Evolutionary conservation across 2,329 filamentous ascomycete genomes (phyloP).

Genomic region (Hymenoscyphus occultus): DNA sequence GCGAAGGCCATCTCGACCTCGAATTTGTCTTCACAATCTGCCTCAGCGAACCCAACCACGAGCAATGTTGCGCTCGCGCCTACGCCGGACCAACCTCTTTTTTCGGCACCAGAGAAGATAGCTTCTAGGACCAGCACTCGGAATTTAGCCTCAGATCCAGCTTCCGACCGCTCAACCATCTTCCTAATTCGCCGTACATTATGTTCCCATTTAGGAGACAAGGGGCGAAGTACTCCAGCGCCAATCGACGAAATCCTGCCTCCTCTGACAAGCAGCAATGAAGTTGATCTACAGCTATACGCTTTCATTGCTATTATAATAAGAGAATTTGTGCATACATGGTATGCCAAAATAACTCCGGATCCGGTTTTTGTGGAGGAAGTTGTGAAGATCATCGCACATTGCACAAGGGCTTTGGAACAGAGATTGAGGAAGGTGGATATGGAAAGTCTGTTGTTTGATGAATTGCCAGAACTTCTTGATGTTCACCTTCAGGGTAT

Average conservation of each 20-base stretch:
- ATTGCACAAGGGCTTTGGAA: conserved; percentile 84
- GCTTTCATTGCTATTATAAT: conserved; percentile 87
- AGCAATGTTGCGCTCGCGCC: conserved; percentile 20
- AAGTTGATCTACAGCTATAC: conserved; percentile 90
- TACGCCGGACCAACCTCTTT: conserved; percentile 20
- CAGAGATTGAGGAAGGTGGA: conserved; percentile 81
- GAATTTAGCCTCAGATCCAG: conserved; percentile 45
- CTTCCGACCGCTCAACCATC: conserved; percentile 75
- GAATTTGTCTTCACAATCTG: conserved; percentile 26
- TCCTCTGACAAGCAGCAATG: conserved; percentile 89
- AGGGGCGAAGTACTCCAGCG: conserved; percentile 49
- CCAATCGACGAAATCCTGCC: conserved; percentile 81
- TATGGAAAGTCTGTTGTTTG: conserved; percentile 75
- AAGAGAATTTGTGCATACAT: conserved; percentile 84
- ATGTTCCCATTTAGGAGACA: conserved; percentile 66
- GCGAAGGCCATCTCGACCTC: conserved; percentile 39
- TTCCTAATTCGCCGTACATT: conserved; percentile 80
- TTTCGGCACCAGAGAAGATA: conserved; percentile 20
- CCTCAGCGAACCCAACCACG: conserved; percentile 14
- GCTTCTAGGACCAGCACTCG: conserved; percentile 33
- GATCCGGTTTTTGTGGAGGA: conserved; percentile 87
- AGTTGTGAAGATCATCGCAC: conserved; percentile 85
- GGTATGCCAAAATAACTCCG: conserved; percentile 90
- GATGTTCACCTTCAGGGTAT: conserved; percentile 79
- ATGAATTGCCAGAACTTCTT: conserved; percentile 82